phyloP scores from a whole-genome alignment of 768 basidiomycete genomes.

The Phaeolepiota aurea region DNA sequence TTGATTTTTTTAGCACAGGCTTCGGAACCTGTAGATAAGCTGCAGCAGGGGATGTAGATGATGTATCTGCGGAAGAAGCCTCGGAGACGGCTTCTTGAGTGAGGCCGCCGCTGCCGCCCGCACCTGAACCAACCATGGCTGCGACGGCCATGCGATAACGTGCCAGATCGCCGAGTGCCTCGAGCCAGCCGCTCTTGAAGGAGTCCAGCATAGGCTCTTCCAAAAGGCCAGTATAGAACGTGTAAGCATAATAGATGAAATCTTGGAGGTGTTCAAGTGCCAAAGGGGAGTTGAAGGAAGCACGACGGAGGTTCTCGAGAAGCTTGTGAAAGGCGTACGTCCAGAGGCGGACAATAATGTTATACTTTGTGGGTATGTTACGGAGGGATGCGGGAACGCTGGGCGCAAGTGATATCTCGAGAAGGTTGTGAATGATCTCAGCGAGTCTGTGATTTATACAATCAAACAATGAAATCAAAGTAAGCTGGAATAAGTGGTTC shows the following conservation, averaged over 20 bases:
- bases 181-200: constrained; percentile 86
- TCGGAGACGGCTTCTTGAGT: constrained; percentile 50
- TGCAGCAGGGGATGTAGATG: constrained; percentile 9
- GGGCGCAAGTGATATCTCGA: constrained; percentile 79
- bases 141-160: constrained; percentile 95
- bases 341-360: constrained; percentile 93
- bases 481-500: constrained; percentile 18
- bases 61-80: constrained; percentile 23
- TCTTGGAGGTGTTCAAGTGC: constrained; percentile 91
- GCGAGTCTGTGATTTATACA: constrained; percentile 51
- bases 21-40: constrained; percentile 9
- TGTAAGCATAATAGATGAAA: constrained; percentile 92
- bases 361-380: constrained; percentile 88
- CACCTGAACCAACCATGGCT: constrained; percentile 58
- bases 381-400: constrained; percentile 83
- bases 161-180: constrained; percentile 93
- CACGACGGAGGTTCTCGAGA: constrained; percentile 83
- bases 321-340: constrained; percentile 84
- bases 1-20: constrained; percentile 9
- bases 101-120: constrained; percentile 33
- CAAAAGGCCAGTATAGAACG: constrained; percentile 83
- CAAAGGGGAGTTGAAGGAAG: constrained; percentile 57
- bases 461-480: constrained; percentile 4
- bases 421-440: constrained; percentile 83
- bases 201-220: constrained; percentile 66